Evolutionary conservation across 164 flowering plant genomes (phyloP), one percentile per base, ranked within the genome.

Genomic region (Stephania japonica): DNA sequence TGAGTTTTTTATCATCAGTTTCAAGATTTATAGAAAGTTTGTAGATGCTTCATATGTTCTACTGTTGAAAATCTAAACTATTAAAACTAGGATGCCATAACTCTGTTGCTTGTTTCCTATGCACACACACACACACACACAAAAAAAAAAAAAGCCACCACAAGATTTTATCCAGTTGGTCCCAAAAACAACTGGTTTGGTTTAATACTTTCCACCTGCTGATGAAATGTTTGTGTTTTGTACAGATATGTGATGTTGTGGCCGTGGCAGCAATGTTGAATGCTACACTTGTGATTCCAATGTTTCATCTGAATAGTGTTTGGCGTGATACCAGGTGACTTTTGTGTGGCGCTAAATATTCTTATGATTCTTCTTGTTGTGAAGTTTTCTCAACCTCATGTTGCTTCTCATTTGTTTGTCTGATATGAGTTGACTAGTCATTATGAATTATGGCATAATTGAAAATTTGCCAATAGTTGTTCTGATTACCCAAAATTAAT

Each of bases 201-300:
- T 42, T 24, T 59, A 59, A 59, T 59, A 24, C 64, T 59, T 59
- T 59, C 64, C 64, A 16, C 9, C 53, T 25, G 43, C 14, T 73
- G 21, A 76, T 38, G 25, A 23, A 19, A 56, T 9, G 63, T 32
- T 47, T 70, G 71, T 62, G 66, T 68, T 69, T 44, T 32, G 71
- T 75, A 63, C 87, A 91, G 97, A 91, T 91, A 76, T 91, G 89
- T 74, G 91, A 91, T 85, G 97, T 88, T 67, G 97, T 91, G 68
- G 93, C 93, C 47, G 97, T 91, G 78, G 93, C 97, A 59, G 87
- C 88, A 53, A 79, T 91, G 25, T 79, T 91, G 50, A 89, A 90
- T 80, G 94, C 93, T 53, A 89, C 93, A 23, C 92, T 90, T 70
- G 87, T 92, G 23, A 87, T 89, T 80, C 97, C 97, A 69, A 86